phyloP scores from a whole-genome alignment of 208 protist species.

The Crithidia sp. region DNA sequence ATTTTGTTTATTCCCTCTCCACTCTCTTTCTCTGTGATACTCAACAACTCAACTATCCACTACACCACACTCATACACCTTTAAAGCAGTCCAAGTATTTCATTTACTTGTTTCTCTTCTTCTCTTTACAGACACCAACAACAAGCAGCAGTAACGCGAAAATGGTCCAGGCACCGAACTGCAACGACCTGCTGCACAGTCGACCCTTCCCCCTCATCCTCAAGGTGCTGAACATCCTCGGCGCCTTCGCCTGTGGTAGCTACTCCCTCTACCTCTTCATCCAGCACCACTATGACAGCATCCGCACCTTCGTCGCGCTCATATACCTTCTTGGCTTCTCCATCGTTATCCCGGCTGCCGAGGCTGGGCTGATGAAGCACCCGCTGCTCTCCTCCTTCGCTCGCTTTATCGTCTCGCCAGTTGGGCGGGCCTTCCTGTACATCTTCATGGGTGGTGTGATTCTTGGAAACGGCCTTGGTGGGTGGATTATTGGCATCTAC shows the following conservation, averaged over 20 bases:
- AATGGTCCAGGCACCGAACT: conserved; percentile 29
- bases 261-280: conserved; percentile 67
- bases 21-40: too few species aligned
- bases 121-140: too few species aligned
- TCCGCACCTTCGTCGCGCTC: conserved; percentile 46
- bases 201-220: conserved; percentile 43
- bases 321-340: conserved; percentile 62
- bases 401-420: conserved; percentile 53
- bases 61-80: too few species aligned
- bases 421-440: conserved; percentile 72
- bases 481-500: conserved; percentile 67
- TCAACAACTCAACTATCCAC: too few species aligned
- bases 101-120: too few species aligned
- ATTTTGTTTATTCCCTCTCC: too few species aligned
- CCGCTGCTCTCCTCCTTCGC: conserved; percentile 45
- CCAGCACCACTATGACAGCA: conserved; percentile 13
- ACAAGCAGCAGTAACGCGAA: not conserved
- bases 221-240: conserved; percentile 50
- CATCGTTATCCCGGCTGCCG: conserved; percentile 61
- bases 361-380: conserved; percentile 61
- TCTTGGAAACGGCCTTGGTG: conserved; percentile 47
- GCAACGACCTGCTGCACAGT: conserved; percentile 27
- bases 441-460: conserved; percentile 81
- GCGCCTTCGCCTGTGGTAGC: conserved; percentile 58
- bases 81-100: too few species aligned